Evolutionary conservation across 768 basidiomycete genomes (phyloP).

Genomic region (Phylloporus sp.): DNA sequence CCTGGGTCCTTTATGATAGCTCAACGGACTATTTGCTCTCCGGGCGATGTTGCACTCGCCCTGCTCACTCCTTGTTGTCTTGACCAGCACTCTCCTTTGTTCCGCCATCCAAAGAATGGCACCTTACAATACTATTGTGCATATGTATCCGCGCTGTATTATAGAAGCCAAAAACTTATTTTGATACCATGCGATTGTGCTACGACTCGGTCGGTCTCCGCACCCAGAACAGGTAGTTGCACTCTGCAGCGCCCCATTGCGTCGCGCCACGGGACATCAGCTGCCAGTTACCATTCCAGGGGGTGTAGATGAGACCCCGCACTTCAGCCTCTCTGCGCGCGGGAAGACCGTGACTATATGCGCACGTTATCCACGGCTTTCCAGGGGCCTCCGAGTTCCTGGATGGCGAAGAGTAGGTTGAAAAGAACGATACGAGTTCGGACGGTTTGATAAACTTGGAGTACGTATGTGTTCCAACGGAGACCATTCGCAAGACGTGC

Average conservation of each 20-base stretch:
- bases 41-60: neutral
- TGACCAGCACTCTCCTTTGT: neutral
- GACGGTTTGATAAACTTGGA: slow-evolving; percentile 84
- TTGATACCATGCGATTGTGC: neutral
- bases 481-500: slow-evolving; percentile 70
- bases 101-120: neutral
- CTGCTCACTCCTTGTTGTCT: neutral
- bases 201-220: slow-evolving; percentile 47
- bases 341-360: slow-evolving; percentile 44
- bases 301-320: slow-evolving; percentile 74
- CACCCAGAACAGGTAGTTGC: slow-evolving; percentile 89
- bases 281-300: slow-evolving; percentile 63
- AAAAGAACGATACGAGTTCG: slow-evolving; percentile 83
- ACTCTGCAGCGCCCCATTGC: slow-evolving; percentile 45
- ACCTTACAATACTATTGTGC: neutral
- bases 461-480: slow-evolving; percentile 86
- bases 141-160: slow-evolving; percentile 18
- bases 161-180: slow-evolving; percentile 3
- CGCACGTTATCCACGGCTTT: slow-evolving; percentile 57
- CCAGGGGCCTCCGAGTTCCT: slow-evolving; percentile 1
- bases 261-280: slow-evolving; percentile 56
- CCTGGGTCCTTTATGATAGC: neutral
- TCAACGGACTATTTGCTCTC: neutral
- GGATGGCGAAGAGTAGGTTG: slow-evolving; percentile 40
- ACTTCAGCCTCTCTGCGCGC: slow-evolving; percentile 69